phyloP scores from a whole-genome alignment of 176 grass and related monocot species.

The Calamus simplicifolius region DNA sequence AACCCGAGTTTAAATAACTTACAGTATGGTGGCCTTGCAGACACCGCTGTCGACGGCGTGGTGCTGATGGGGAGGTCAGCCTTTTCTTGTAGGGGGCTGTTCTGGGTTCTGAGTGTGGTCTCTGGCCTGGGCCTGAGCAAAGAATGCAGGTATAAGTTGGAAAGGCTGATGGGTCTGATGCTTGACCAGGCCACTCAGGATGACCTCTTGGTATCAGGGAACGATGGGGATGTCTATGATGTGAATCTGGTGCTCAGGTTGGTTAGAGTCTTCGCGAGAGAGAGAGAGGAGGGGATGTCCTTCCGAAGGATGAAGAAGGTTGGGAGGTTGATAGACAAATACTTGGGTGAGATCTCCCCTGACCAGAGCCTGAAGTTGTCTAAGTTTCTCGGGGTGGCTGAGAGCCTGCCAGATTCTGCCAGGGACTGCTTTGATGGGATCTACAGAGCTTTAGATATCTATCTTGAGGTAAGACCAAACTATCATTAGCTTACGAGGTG shows the following conservation, averaged over 20 bases:
- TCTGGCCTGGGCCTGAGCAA: constrained; percentile 54
- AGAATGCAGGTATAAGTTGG: constrained; percentile 68
- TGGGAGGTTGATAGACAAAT: constrained; percentile 75
- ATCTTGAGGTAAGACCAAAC: constrained; percentile 55
- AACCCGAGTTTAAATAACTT: constrained; percentile 3
- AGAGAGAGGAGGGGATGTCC: constrained; percentile 25
- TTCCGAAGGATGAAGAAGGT: constrained; percentile 68
- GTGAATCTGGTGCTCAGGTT: constrained; percentile 73
- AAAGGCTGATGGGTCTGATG: constrained; percentile 63
- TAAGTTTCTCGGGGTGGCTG: constrained; percentile 73
- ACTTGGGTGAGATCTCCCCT: constrained; percentile 90
- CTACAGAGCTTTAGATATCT: constrained; percentile 88
- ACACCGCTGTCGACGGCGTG: constrained; percentile 83
- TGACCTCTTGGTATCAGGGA: constrained; percentile 69
- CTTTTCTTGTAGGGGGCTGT: constrained; percentile 87
- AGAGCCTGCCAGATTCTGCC: constrained; percentile 76
- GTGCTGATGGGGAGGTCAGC: constrained; percentile 39
- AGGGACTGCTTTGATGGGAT: constrained; percentile 90
- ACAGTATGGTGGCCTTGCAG: constrained; percentile 44
- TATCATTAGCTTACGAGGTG: not conserved
- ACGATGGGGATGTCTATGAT: constrained; percentile 53
- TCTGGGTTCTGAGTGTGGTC: constrained; percentile 63
- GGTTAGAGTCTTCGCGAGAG: constrained; percentile 60
- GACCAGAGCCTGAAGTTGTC: constrained; percentile 63
- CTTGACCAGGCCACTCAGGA: constrained; percentile 89